Percentiles rank a stretch among this genome's conserved stretches.
Evolutionary conservation across 768 basidiomycete species (phyloP).

Genomic region (Trametes cinnabarina): DNA sequence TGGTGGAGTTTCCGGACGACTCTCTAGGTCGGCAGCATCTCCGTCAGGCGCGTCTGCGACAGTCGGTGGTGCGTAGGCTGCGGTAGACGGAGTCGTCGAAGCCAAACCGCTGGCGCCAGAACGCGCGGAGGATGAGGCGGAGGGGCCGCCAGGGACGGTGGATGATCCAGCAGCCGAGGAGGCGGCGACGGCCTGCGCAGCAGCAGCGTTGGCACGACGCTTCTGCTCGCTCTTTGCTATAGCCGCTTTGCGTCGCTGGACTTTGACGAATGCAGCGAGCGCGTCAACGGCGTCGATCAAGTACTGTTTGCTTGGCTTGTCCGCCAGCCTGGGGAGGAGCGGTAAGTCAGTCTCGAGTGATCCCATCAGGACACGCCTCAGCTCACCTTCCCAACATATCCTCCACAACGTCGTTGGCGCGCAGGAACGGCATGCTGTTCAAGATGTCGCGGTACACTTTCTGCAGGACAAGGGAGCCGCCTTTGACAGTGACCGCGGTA

Average conservation of each 20-base stretch:
- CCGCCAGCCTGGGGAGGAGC: slow-evolving; percentile 40
- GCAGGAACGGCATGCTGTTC: slow-evolving; percentile 57
- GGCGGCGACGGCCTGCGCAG: background rate
- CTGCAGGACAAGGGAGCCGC: slow-evolving; percentile 35
- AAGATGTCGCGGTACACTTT: slow-evolving; percentile 46
- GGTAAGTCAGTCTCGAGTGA: background rate
- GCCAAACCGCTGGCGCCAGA: background rate
- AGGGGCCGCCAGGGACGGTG: background rate
- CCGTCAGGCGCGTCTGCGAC: background rate
- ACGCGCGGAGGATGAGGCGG: background rate
- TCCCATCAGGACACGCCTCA: background rate
- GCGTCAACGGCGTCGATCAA: slow-evolving; percentile 51
- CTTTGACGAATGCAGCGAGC: slow-evolving; percentile 48
- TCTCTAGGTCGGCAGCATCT: background rate
- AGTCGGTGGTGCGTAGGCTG: background rate
- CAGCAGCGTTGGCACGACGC: slow-evolving; percentile 10
- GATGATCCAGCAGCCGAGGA: background rate
- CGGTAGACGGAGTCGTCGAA: background rate
- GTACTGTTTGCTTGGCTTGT: slow-evolving; percentile 53
- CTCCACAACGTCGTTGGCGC: slow-evolving; percentile 47
- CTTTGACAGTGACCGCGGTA: slow-evolving; percentile 38
- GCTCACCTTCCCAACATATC: slow-evolving; percentile 56
- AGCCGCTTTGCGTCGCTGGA: slow-evolving; percentile 44
- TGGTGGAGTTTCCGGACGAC: slow-evolving; percentile 11
- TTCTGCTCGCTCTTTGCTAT: slow-evolving; percentile 15